phyloP scores from a whole-genome alignment of 108 stramenopile genomes.

The Nitzschia sp. region DNA sequence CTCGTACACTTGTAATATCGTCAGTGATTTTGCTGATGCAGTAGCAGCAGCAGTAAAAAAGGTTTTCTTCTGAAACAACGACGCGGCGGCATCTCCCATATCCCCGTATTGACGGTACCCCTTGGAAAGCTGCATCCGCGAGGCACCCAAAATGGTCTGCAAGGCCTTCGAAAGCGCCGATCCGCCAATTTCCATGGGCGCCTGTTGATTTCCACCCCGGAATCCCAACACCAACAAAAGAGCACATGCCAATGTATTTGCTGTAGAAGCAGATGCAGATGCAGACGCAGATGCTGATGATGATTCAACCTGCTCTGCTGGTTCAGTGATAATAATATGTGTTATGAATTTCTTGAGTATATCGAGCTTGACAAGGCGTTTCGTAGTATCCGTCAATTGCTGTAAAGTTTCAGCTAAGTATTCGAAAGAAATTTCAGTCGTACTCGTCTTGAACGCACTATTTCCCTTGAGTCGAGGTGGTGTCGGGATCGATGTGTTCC shows the following conservation, averaged over 20 bases:
- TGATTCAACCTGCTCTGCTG: background rate
- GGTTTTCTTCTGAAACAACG: slow-evolving; percentile 33
- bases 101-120: slow-evolving; percentile 46
- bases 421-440: slow-evolving; percentile 17
- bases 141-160: slow-evolving; percentile 31
- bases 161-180: slow-evolving; percentile 42
- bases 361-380: slow-evolving; percentile 35
- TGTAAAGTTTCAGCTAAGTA: slow-evolving; percentile 34
- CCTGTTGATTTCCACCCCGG: slow-evolving; percentile 6
- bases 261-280: background rate
- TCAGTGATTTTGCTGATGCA: background rate
- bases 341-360: slow-evolving; percentile 27
- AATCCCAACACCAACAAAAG: slow-evolving; percentile 21
- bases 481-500: background rate
- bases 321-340: background rate
- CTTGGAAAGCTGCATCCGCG: slow-evolving; percentile 32
- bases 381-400: slow-evolving; percentile 42
- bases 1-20: slow-evolving; percentile 27
- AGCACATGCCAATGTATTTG: slow-evolving; percentile 21
- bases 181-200: slow-evolving; percentile 42
- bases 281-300: too few relatives aligned
- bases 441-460: background rate
- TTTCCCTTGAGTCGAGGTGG: background rate
- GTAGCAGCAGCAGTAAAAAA: slow-evolving; percentile 19
- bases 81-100: slow-evolving; percentile 46